phyloP scores from a whole-genome alignment of 331 rosid species.

The Arachis monticola region DNA sequence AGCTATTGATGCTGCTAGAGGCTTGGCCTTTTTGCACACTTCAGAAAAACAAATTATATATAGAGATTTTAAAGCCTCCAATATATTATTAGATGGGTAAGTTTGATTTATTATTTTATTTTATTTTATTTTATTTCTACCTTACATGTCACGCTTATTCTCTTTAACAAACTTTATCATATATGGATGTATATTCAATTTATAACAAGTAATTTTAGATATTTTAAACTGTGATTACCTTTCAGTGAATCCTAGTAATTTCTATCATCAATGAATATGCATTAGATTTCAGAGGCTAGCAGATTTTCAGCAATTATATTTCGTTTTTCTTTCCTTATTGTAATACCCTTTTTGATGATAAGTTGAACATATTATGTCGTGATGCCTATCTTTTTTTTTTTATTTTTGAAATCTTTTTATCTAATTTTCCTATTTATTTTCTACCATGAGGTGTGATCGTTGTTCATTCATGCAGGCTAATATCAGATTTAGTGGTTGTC shows the following conservation, averaged over 20 bases:
- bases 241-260: not conserved
- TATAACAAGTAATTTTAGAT: not conserved
- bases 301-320: conserved; percentile 11
- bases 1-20: conserved; percentile 87
- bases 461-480: conserved; percentile 69
- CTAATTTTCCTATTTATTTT: conserved; percentile 2
- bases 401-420: conserved; percentile 33
- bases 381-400: conserved; percentile 10
- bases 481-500: conserved; percentile 94
- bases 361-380: not conserved
- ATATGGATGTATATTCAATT: not conserved
- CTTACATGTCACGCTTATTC: no score
- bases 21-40: conserved; percentile 80
- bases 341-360: not conserved
- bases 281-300: conserved; percentile 14
- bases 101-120: not conserved
- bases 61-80: conserved; percentile 95
- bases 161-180: not conserved
- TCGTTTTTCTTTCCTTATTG: not conserved
- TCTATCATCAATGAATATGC: conserved; percentile 18
- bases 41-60: conserved; percentile 76
- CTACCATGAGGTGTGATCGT: conserved; percentile 1
- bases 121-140: not conserved
- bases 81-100: conserved; percentile 88
- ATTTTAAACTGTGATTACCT: conserved; percentile 34